A percentile compares a stretch with the other conserved stretches of the same genome.
Conservation (phyloP, 768 basidiomycete species). For the Podaxis rugospora region DNA sequence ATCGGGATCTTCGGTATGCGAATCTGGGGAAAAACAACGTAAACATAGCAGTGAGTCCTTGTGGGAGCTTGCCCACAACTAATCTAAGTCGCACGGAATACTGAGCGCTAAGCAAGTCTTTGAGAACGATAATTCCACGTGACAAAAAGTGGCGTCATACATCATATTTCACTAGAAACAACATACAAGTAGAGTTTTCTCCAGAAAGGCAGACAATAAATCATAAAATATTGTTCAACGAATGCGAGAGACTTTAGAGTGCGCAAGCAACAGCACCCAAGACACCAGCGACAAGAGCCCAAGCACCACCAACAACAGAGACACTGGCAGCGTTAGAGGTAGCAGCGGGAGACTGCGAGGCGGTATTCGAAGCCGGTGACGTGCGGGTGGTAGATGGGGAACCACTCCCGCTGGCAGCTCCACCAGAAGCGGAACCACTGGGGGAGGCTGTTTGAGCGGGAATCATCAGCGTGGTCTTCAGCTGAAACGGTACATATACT, state of each 20-base stretch:
- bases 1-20: no score
- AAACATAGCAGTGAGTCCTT: no score
- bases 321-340: slow-evolving; percentile 4
- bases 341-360: not conserved
- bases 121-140: no score
- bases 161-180: not conserved
- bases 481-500: not conserved
- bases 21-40: no score
- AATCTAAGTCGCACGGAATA: no score
- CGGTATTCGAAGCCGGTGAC: not conserved
- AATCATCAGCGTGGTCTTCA: slow-evolving; percentile 4
- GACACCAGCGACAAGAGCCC: slow-evolving; percentile 4
- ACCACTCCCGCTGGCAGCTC: not conserved
- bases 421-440: not conserved
- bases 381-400: not conserved
- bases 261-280: not conserved
- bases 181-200: not conserved
- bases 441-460: slow-evolving; percentile 14
- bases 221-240: not conserved
- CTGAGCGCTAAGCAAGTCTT: no score
- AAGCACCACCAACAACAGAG: slow-evolving; percentile 1
- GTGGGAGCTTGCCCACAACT: no score
- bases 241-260: not conserved
- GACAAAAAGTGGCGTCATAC: no score
- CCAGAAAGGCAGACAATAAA: not conserved